Conservation (phyloP, 352 stramenopile species). For the Phytophthora pluvialis region DNA sequence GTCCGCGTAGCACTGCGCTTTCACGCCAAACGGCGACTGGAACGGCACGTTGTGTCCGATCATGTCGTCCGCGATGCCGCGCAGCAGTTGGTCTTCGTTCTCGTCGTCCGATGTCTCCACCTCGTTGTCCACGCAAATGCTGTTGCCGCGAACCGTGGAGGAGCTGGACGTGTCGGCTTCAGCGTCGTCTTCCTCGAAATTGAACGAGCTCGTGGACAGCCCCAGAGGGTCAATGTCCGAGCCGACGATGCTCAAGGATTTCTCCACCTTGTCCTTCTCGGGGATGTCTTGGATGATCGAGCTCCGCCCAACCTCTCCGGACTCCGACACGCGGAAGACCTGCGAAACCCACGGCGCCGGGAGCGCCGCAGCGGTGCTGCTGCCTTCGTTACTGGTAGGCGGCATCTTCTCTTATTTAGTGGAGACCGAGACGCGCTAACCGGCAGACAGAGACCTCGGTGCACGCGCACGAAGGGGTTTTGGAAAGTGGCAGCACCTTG, state of each 20-base stretch:
- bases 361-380: constrained; percentile 15
- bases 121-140: constrained; percentile 29
- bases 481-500: constrained; percentile 21
- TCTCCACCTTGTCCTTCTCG: constrained; percentile 30
- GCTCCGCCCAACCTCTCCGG: constrained; percentile 16
- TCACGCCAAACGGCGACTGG: constrained; percentile 69
- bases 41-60: constrained; percentile 58
- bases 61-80: constrained; percentile 47
- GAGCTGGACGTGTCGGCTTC: constrained; percentile 15
- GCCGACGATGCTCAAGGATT: constrained; percentile 23
- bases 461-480: constrained; percentile 17
- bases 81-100: constrained; percentile 36
- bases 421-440: constrained; percentile 10
- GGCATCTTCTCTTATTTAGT: constrained; percentile 27
- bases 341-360: constrained; percentile 31
- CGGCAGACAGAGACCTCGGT: constrained; percentile 1
- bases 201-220: constrained; percentile 29
- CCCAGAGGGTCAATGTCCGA: constrained; percentile 22
- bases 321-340: constrained; percentile 27
- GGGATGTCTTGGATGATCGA: constrained; percentile 23
- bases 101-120: constrained; percentile 20
- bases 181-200: constrained; percentile 18
- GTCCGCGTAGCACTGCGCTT: constrained; percentile 94
- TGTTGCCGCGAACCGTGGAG: constrained; percentile 21
- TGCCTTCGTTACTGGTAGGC: constrained; percentile 23